Evolutionary conservation across 2,329 filamentous ascomycete species (phyloP).

Genomic region (Epichloe gansuensis): DNA sequence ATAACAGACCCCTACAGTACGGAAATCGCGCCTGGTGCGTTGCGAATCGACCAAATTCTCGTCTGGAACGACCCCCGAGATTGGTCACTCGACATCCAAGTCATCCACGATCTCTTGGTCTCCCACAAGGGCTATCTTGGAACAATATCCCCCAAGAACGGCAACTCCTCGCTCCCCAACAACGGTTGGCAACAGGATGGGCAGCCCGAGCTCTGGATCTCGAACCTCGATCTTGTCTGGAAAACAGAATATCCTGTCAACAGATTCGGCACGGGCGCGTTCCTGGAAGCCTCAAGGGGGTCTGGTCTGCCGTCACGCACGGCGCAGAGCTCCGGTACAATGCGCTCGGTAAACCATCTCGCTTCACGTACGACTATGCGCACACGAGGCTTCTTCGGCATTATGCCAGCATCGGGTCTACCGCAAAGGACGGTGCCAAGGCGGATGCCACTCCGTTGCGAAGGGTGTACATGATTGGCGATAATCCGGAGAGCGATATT

Average conservation of each 20-base stretch:
- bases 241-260: slow-evolving; percentile 73
- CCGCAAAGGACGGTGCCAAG: slow-evolving; percentile 8
- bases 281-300: slow-evolving; percentile 70
- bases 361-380: slow-evolving; percentile 69
- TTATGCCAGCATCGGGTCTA: slow-evolving; percentile 15
- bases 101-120: slow-evolving; percentile 72
- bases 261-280: slow-evolving; percentile 82
- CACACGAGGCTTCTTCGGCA: slow-evolving; percentile 53
- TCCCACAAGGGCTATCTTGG: slow-evolving; percentile 69
- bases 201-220: slow-evolving; percentile 75
- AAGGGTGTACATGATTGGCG: slow-evolving; percentile 87
- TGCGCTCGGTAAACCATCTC: slow-evolving; percentile 72
- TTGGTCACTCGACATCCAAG: slow-evolving; percentile 81
- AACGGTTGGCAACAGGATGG: slow-evolving; percentile 69
- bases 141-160: slow-evolving; percentile 64
- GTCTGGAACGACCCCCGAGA: slow-evolving; percentile 96
- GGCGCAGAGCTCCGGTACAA: slow-evolving; percentile 47
- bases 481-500: slow-evolving; percentile 85
- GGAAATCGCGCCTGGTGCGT: slow-evolving; percentile 26
- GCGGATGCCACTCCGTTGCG: slow-evolving; percentile 48
- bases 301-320: slow-evolving; percentile 62
- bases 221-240: slow-evolving; percentile 85
- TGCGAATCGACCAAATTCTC: slow-evolving; percentile 81
- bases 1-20: slow-evolving; percentile 20
- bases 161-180: slow-evolving; percentile 49